Evolutionary conservation across 192 early-diverging fungal species (phyloP).

Genomic region (Coemansia furcata): DNA sequence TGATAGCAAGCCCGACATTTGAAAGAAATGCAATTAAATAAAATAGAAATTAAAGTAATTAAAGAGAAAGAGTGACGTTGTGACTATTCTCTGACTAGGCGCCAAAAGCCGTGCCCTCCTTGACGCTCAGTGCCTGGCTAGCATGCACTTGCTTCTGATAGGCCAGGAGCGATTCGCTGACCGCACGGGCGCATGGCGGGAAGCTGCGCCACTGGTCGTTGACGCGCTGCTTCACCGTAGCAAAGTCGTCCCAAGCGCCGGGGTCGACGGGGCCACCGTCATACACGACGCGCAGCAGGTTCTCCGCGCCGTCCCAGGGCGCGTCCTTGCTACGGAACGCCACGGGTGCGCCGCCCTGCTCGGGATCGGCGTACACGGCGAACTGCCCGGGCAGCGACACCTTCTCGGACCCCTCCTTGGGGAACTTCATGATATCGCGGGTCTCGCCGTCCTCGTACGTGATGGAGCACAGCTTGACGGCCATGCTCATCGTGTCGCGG

Average conservation of each 20-base stretch:
- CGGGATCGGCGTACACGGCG: constrained; percentile 26
- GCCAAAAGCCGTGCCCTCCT: constrained; percentile 25
- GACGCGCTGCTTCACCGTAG: constrained; percentile 56
- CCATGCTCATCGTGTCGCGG: constrained; percentile 83
- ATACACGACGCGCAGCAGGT: constrained; percentile 62
- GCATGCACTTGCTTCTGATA: constrained; percentile 27
- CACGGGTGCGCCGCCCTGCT: constrained; percentile 36
- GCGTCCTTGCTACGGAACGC: constrained; percentile 15
- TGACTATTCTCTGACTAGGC: background rate
- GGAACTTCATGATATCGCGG: constrained; percentile 85
- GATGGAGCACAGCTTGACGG: constrained; percentile 76
- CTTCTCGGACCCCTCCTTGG: constrained; percentile 70
- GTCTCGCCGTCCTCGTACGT: constrained; percentile 62
- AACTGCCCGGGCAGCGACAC: constrained; percentile 70
- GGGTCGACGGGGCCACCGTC: constrained; percentile 53
- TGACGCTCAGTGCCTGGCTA: constrained; percentile 4
- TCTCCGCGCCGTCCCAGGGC: constrained; percentile 24
- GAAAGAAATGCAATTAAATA: background rate
- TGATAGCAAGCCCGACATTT: constrained; percentile 29
- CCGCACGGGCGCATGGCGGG: constrained; percentile 42
- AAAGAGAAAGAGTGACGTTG: background rate
- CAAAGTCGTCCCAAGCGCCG: constrained; percentile 61
- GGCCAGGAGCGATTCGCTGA: constrained; percentile 34
- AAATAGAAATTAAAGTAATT: background rate
- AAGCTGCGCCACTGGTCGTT: constrained; percentile 57